Conservation (phyloP, 2,329 filamentous ascomycete genomes). For the Cordyceps cateniannulata region DNA sequence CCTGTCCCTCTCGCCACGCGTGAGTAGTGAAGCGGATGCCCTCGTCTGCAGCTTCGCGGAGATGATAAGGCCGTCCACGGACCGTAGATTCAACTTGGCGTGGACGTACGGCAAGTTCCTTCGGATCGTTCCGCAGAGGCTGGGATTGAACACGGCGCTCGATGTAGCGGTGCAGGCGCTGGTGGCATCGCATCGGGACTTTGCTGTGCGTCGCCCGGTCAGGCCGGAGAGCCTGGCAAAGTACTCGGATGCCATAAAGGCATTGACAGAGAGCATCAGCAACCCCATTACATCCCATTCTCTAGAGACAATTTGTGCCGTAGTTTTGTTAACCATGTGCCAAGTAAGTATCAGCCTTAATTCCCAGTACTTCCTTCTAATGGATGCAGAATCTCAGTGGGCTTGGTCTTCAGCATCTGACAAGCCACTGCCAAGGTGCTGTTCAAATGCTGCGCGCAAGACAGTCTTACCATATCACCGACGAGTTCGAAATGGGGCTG, state of each 20-base stretch:
- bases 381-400: slow-evolving; percentile 5
- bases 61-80: slow-evolving; percentile 2
- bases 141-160: not conserved
- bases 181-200: slow-evolving; percentile 1
- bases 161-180: slow-evolving; percentile 3
- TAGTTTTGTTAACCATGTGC: slow-evolving; percentile 5
- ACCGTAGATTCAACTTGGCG: slow-evolving; percentile 5
- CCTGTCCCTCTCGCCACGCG: not conserved
- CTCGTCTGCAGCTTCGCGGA: not conserved
- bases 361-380: not conserved
- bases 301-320: slow-evolving; percentile 3
- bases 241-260: slow-evolving; percentile 4
- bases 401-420: slow-evolving; percentile 3
- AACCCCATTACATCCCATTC: not conserved
- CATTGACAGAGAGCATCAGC: not conserved
- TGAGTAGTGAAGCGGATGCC: not conserved
- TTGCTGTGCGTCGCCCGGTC: slow-evolving; percentile 1
- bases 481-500: not conserved
- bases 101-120: slow-evolving; percentile 8
- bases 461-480: not conserved
- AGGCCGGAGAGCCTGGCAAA: not conserved
- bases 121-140: not conserved
- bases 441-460: slow-evolving; percentile 2
- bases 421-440: slow-evolving; percentile 8
- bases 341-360: not conserved